A percentile compares a stretch with the other conserved stretches of the same genome.
These are phyloP conservation scores for Cicer judaicum DNA, from an alignment of 306 rosid species.

Conservation along the genomic window DNA sequence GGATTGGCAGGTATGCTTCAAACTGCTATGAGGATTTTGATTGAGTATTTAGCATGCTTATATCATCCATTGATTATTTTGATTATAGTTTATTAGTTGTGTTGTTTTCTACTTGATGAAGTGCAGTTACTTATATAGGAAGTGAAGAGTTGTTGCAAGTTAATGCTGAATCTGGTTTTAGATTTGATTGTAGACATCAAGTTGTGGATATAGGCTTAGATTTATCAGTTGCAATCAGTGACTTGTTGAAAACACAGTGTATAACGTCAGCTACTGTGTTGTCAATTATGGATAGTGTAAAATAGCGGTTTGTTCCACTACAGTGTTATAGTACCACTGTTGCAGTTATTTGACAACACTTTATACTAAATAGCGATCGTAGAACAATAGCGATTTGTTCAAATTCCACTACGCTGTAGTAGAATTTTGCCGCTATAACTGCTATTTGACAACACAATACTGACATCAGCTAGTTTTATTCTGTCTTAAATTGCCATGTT, in stretches of 20 bases:
- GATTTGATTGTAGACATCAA: conserved; percentile 15
- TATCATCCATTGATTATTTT: conserved; percentile 15
- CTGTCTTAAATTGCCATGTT: conserved; percentile 29
- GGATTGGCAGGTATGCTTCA: conserved; percentile 87
- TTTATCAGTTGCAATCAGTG: conserved; percentile 18
- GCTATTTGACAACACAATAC: too few relatives aligned
- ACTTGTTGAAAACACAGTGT: conserved; percentile 9
- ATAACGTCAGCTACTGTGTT: background rate
- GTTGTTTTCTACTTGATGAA: conserved; percentile 1
- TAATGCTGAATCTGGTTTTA: conserved; percentile 1
- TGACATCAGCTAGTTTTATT: too few relatives aligned
- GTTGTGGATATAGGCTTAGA: background rate
- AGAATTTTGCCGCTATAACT: too few relatives aligned
- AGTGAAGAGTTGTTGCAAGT: background rate
- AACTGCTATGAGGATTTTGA: conserved; percentile 10
- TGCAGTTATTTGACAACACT: too few relatives aligned
- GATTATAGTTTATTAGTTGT: background rate
- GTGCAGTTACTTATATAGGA: background rate
- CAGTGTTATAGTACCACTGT: too few relatives aligned
- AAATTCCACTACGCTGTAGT: too few relatives aligned
- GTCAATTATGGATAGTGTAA: too few relatives aligned
- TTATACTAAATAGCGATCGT: too few relatives aligned
- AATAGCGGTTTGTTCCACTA: too few relatives aligned
- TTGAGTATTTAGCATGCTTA: conserved; percentile 5
- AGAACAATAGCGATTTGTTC: too few relatives aligned